Conservation (phyloP, 108 stramenopile genomes). For the Schizochytrium sp. region DNA sequence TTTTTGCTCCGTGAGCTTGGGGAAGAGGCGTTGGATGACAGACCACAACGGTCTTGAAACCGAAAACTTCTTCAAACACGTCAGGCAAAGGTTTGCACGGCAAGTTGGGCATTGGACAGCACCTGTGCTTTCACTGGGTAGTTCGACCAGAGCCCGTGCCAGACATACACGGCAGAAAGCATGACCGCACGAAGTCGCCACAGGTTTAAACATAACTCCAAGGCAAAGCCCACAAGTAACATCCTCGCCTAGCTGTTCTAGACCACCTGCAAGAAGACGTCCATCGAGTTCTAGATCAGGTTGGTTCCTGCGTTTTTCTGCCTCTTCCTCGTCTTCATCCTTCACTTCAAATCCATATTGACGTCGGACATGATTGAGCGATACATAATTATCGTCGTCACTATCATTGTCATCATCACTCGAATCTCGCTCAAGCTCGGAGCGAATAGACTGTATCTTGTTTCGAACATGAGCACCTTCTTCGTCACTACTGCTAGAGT, state of each 20-base stretch:
- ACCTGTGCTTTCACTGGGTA: background rate
- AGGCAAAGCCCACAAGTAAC: slow-evolving; percentile 25
- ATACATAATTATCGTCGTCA: background rate
- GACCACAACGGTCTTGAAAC: slow-evolving; percentile 22
- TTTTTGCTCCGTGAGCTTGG: background rate
- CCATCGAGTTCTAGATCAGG: background rate
- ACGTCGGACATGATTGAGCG: background rate
- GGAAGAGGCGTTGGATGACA: background rate
- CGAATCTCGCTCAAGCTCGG: too few relatives aligned
- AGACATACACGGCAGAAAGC: slow-evolving; percentile 44
- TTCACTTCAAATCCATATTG: background rate
- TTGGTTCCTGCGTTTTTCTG: background rate
- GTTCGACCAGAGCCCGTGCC: slow-evolving; percentile 12
- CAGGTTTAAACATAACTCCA: slow-evolving; percentile 26
- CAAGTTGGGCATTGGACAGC: background rate
- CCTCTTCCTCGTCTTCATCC: background rate
- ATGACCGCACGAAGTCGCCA: slow-evolving; percentile 28
- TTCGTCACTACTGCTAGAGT: too few relatives aligned
- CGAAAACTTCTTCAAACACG: background rate
- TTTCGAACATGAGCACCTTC: too few relatives aligned
- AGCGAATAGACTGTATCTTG: too few relatives aligned
- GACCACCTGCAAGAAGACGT: background rate
- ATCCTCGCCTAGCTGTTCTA: background rate
- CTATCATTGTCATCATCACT: background rate
- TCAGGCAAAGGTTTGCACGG: background rate